phyloP scores from a whole-genome alignment of 2,329 filamentous ascomycete species.

The Tolypocladium inflatum region DNA sequence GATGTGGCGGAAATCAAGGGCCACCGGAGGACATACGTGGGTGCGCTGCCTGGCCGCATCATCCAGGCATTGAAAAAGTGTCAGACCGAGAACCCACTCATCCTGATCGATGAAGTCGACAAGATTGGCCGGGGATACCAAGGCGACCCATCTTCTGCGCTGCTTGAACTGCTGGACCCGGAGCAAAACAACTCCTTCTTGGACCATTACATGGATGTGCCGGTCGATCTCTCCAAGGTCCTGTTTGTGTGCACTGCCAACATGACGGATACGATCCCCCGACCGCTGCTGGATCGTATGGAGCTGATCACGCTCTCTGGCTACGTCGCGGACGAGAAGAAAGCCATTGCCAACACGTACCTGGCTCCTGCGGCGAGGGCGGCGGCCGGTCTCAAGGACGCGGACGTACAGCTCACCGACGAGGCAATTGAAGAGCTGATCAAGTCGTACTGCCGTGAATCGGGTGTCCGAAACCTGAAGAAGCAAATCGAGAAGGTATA shows the following conservation, averaged over 20 bases:
- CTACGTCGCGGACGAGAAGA: constrained; percentile 97
- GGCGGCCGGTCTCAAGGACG: constrained; percentile 78
- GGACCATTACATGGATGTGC: constrained; percentile 97
- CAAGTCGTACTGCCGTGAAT: constrained; percentile 97
- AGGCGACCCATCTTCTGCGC: constrained; percentile 87
- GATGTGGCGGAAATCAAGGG: constrained; percentile 99
- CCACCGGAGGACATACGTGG: constrained; percentile 91
- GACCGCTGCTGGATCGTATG: constrained; percentile 91
- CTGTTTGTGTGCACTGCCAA: constrained; percentile 98
- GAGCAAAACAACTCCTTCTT: constrained; percentile 97
- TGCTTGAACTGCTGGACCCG: constrained; percentile 88
- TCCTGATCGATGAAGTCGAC: constrained; percentile 95
- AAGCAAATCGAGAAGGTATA: constrained; percentile 99
- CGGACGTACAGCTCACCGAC: constrained; percentile 77
- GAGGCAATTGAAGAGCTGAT: constrained; percentile 93
- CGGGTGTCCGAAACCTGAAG: constrained; percentile 93
- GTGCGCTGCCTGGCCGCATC: constrained; percentile 87
- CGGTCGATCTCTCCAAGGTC: constrained; percentile 93
- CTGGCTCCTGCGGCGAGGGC: constrained; percentile 92
- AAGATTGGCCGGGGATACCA: constrained; percentile 97
- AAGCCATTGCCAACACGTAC: constrained; percentile 92
- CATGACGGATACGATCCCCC: constrained; percentile 95
- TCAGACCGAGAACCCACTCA: constrained; percentile 94
- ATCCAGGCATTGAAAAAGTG: constrained; percentile 99
- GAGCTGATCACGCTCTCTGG: constrained; percentile 94